Base-by-base conservation (phyloP, 202 grass and related monocot genomes). In the Setaria viridis region DNA sequence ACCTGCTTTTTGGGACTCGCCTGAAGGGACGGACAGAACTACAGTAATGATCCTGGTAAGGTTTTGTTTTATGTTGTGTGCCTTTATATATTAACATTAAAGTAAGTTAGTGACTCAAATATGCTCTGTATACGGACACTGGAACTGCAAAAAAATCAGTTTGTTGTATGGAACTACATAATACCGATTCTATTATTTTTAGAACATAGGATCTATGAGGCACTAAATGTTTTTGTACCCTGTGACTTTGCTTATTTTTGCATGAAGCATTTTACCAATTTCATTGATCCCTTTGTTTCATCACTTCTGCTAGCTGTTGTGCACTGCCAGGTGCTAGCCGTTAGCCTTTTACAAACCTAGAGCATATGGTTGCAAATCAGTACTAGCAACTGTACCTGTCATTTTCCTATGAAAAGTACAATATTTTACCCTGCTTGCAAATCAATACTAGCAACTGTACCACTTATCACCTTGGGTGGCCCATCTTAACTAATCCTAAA, bases 1-100 rank as follows among this genome's bases (percentile, higher is more conserved):
- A 91, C 91, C 97, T 85, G 90, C 82, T 64, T 84, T 94, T 37
- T 94, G 92, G 92, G 93, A 95, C 65, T 92, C 89, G 76, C 81
- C 41, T 80, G 85, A 89, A 73, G 91, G 76, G 54, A 85, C 73
- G 25, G 93, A 93, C 48, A 92, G 78, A 92, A 94, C 93, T 80
- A 89, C 74, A 78, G 84, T 94, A 62, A 70, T 99, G 65, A 83
- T 99, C 47, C 83, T 99, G 93, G 96, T 99, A 91, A 77, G 58
- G 29, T 83, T 88, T 6, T 41, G 34, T 66, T 79, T 47, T 84
- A 86, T 83, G 63, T 67, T 84, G 12, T 58, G 70, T 54, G 33
- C 15, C 29, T 55, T 66, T 16, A 35, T 19, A 51, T 46, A 46
- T 82, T 54, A 6, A 30, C 15, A 43, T 54, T 29, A 39, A 81